Base-by-base conservation (phyloP, 345 rosid species). In the Eucalyptus erythrocorys region DNA sequence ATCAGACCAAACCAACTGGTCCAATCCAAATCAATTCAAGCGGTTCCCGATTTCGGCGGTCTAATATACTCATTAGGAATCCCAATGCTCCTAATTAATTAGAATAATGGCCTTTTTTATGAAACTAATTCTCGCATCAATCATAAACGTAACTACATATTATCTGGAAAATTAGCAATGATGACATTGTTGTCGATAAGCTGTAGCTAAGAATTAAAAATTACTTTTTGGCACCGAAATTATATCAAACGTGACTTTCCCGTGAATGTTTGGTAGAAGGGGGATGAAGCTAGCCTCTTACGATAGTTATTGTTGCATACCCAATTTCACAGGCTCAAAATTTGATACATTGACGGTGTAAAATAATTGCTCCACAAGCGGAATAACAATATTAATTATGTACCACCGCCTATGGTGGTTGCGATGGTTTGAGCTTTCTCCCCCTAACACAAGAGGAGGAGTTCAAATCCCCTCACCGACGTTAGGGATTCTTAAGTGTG, bases 41-140 rank as follows among this genome's bases (percentile, higher is more conserved):
- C 10, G 24, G 10, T 51, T 51, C 57, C 4, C 5, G 0, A 21
- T 21, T 51, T 21, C 10, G 0, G 0, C 0, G 0, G 0, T 51
- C 57, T 5, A 0, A 51, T 51, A 21, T 51, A 10, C 57, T 51
- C 57, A 51, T 51, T 51, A 51, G 1, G 0, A 51, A 19, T 76
- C 27, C 15, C 27, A 11, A 76, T 40, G 37, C 24, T 76, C 47
- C 42, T 10, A 21, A 40, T 76, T 76, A 40, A 10, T 76, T 17
- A 40, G 27, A 37, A 76, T 7, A 76, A 76, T 10, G 47, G 82
- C 27, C 15, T 37, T 43, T 68, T 22, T 76, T 42, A 19, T 19
- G 43, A 71, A 5, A 71, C 1, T 71, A 71, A 71, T 71, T 71
- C 8, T 76, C 30, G 15, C 27, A 6, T 76, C 13, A 76, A 76